A percentile compares a stretch with the other conserved stretches of the same genome.
phyloP scores from a whole-genome alignment of 768 basidiomycete genomes.

The Sarcodon sp. region DNA sequence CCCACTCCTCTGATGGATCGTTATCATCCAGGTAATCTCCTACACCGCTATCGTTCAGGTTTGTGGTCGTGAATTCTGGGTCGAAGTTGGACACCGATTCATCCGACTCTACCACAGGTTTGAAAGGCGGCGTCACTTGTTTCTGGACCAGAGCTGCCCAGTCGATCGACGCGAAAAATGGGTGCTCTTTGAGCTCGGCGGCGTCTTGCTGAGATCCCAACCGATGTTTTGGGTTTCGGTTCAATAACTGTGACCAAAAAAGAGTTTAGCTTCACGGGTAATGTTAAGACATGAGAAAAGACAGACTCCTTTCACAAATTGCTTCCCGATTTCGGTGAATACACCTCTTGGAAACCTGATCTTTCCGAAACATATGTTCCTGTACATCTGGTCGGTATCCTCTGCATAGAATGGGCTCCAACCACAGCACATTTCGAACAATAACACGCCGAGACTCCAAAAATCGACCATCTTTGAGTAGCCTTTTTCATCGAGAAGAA shows the following conservation, averaged over 20 bases:
- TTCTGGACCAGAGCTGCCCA: slow-evolving; percentile 81
- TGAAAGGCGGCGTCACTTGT: slow-evolving; percentile 94
- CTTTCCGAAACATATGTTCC: slow-evolving; percentile 97
- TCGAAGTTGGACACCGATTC: slow-evolving; percentile 98
- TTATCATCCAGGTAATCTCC: slow-evolving; percentile 27
- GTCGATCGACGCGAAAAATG: slow-evolving; percentile 88
- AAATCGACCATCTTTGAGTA: slow-evolving; percentile 99
- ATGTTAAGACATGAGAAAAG: slow-evolving; percentile 2
- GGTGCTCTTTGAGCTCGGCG: slow-evolving; percentile 88
- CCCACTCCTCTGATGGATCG: slow-evolving; percentile 66
- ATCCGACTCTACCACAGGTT: slow-evolving; percentile 94
- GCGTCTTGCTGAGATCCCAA: slow-evolving; percentile 86
- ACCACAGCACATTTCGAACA: slow-evolving; percentile 99
- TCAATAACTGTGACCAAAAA: slow-evolving; percentile 57
- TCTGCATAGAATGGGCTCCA: slow-evolving; percentile 99
- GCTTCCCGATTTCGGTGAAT: slow-evolving; percentile 95
- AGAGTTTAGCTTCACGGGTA: not conserved
- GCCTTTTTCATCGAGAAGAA: slow-evolving; percentile 95
- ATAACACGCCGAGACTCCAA: slow-evolving; percentile 89
- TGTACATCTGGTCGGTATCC: slow-evolving; percentile 99
- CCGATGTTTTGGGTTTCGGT: slow-evolving; percentile 96
- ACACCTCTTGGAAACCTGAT: slow-evolving; percentile 96
- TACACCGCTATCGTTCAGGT: slow-evolving; percentile 60
- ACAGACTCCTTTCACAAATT: slow-evolving; percentile 96
- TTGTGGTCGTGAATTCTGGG: slow-evolving; percentile 92